Percentiles rank a stretch among this genome's conserved stretches.
phyloP scores from a whole-genome alignment of 176 grass and related monocot species.

The Oryza punctata region DNA sequence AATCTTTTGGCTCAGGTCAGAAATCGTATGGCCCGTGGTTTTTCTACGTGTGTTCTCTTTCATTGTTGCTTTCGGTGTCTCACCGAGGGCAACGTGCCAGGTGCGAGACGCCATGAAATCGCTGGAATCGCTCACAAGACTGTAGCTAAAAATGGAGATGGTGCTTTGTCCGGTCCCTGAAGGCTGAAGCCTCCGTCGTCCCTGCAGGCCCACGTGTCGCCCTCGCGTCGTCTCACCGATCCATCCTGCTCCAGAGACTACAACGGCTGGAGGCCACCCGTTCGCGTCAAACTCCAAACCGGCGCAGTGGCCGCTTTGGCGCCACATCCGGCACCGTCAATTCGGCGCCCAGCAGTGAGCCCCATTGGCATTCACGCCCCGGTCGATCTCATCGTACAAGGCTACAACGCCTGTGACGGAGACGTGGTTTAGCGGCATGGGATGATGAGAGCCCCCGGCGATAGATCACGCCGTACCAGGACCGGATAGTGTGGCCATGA shows the following conservation, averaged over 20 bases:
- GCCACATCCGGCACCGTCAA: neutral
- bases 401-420: neutral
- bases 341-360: neutral
- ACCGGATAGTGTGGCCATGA: neutral
- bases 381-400: neutral
- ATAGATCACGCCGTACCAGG: slow-evolving; percentile 7
- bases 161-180: neutral
- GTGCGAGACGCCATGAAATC: neutral
- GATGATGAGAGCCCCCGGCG: neutral
- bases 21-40: neutral
- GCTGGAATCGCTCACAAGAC: too few relatives aligned
- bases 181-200: neutral
- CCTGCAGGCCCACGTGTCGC: slow-evolving; percentile 33
- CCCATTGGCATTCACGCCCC: neutral
- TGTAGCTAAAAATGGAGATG: neutral
- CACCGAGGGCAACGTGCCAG: neutral
- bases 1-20: too few relatives aligned
- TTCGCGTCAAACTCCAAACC: neutral
- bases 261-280: neutral
- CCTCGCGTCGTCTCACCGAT: neutral
- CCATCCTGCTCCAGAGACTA: neutral
- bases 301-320: neutral
- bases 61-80: slow-evolving; percentile 21
- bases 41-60: neutral
- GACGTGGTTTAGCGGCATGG: slow-evolving; percentile 19